Evolutionary conservation across 2,329 filamentous ascomycete species (phyloP).

Genomic region (Emmonsiellopsis sp.): DNA sequence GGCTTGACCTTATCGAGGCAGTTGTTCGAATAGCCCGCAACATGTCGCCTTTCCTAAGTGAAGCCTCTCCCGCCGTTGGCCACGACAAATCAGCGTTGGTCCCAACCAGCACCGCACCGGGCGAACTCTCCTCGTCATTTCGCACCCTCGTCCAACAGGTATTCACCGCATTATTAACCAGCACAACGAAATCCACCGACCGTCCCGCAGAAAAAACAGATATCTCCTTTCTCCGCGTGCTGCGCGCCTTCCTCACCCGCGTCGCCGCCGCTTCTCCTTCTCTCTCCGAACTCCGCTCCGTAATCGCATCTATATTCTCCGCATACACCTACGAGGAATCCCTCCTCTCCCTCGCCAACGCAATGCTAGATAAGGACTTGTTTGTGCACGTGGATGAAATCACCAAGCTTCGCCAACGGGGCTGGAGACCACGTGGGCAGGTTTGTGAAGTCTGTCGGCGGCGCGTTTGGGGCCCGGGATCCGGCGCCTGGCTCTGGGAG

Average conservation of each 20-base stretch:
- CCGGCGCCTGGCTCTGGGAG: slow-evolving; percentile 66
- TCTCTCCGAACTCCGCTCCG: slow-evolving; percentile 73
- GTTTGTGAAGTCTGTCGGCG: slow-evolving; percentile 79
- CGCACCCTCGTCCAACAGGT: slow-evolving; percentile 78
- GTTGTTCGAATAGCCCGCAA: slow-evolving; percentile 56
- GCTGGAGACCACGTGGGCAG: slow-evolving; percentile 81
- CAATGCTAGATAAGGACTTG: slow-evolving; percentile 77
- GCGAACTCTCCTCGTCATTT: slow-evolving; percentile 56
- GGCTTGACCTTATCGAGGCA: slow-evolving; percentile 57
- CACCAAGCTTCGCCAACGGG: slow-evolving; percentile 65
- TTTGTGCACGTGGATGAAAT: slow-evolving; percentile 75
- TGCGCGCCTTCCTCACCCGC: slow-evolving; percentile 78
- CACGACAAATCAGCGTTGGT: neutral
- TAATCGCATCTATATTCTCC: slow-evolving; percentile 82
- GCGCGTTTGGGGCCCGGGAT: slow-evolving; percentile 81
- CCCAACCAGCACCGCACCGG: neutral
- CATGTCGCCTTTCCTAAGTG: slow-evolving; percentile 38
- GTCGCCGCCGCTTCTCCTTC: slow-evolving; percentile 76
- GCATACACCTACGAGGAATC: slow-evolving; percentile 94
- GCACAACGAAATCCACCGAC: slow-evolving; percentile 31
- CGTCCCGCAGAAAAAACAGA: slow-evolving; percentile 38
- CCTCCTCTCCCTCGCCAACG: slow-evolving; percentile 74
- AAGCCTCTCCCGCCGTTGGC: neutral
- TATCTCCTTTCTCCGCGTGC: slow-evolving; percentile 75
- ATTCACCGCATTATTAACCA: slow-evolving; percentile 76